Evolutionary conservation across 2,329 filamentous ascomycete genomes (phyloP).

Genomic region (Daldinia sp.): DNA sequence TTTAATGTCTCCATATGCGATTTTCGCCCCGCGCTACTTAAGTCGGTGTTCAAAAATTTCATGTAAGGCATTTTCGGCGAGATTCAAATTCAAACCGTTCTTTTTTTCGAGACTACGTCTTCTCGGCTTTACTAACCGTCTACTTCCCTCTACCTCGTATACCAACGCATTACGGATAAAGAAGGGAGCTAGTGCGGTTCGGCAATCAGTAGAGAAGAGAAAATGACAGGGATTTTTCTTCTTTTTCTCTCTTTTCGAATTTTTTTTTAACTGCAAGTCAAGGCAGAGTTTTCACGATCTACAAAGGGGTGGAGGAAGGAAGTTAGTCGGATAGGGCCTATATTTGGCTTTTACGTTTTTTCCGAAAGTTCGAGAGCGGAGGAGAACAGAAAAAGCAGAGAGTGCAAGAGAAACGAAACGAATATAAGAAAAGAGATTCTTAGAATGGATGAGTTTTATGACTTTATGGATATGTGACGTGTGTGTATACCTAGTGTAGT

Average conservation of each 20-base stretch:
- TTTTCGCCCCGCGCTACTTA: not conserved
- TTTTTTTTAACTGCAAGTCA: not conserved
- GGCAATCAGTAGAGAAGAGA: conserved; percentile 19
- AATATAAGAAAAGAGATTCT: conserved; percentile 28
- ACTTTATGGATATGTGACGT: not conserved
- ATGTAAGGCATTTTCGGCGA: not conserved
- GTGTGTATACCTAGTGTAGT: not conserved
- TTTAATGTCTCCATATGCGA: conserved; percentile 4
- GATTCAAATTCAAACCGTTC: conserved; percentile 8
- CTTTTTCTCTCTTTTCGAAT: not conserved
- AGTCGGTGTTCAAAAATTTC: not conserved
- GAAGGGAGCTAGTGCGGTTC: not conserved
- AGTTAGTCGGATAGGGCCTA: not conserved
- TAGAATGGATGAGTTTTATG: conserved; percentile 7
- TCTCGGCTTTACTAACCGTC: not conserved
- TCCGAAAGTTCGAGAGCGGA: not conserved
- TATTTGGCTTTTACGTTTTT: conserved; percentile 4
- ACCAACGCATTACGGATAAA: conserved; percentile 22
- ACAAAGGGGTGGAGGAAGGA: not conserved
- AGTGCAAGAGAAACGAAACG: conserved; percentile 12
- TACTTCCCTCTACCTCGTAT: conserved; percentile 13
- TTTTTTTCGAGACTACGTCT: conserved; percentile 11
- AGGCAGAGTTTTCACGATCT: conserved; percentile 6
- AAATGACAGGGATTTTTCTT: conserved; percentile 21
- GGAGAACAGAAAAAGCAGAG: not conserved